These are phyloP conservation scores for Apiotrichum laibachii DNA, from an alignment of 1,284 basidiomycete species.

Conservation along the genomic window DNA sequence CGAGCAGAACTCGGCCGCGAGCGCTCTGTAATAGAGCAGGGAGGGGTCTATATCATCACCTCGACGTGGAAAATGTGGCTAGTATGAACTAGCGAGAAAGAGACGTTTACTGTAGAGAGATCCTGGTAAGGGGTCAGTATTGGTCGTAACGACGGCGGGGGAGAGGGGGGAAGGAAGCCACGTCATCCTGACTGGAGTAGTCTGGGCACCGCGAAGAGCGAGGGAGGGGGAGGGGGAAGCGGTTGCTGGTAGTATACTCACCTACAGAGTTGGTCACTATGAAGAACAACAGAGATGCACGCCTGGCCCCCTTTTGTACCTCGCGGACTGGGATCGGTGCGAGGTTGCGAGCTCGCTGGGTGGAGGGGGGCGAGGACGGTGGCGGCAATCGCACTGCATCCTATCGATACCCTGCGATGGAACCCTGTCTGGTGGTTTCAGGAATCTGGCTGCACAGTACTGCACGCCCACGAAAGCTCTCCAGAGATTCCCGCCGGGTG, in stretches of 20 bases:
- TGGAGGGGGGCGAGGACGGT: too few species aligned
- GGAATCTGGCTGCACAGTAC: too few species aligned
- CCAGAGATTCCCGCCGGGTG: too few species aligned
- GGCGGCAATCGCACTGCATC: too few species aligned
- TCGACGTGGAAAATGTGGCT: constrained; percentile 53
- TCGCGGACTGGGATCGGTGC: too few species aligned
- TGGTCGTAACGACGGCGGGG: background rate
- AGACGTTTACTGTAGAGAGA: constrained; percentile 50
- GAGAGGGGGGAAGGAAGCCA: background rate
- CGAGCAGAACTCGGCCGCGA: constrained; percentile 19
- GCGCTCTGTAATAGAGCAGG: constrained; percentile 51
- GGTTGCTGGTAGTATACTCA: background rate
- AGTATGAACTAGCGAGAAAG: constrained; percentile 51
- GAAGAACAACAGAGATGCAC: background rate
- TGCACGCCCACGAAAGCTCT: too few species aligned
- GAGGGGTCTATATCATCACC: constrained; percentile 50
- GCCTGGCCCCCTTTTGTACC: background rate
- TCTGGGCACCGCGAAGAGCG: background rate
- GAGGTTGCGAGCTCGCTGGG: too few species aligned
- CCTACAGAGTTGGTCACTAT: background rate
- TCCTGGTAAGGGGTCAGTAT: constrained; percentile 27
- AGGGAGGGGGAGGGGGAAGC: too few species aligned
- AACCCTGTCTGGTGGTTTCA: too few species aligned
- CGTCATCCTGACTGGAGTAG: too few species aligned
- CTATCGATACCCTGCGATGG: too few species aligned